Evolutionary conservation across 2,329 filamentous ascomycete genomes (phyloP), one percentile per base, ranked within the genome.

Genomic region (Emmonsiellopsis sp.): DNA sequence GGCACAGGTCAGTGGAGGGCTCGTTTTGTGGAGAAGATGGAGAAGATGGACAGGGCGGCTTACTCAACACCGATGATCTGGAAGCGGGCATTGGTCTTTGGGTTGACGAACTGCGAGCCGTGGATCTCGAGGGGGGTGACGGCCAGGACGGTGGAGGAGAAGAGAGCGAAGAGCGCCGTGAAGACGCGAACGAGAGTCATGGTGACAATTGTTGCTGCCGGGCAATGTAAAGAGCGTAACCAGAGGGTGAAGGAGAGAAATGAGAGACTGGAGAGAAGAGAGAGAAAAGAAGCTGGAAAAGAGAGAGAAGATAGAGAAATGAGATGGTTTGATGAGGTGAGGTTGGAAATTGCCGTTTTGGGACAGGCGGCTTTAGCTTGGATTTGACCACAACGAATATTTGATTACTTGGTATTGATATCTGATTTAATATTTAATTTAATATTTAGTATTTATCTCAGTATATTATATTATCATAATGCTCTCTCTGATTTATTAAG

Each of bases 31-130:
- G 16, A n/a, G 38, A 15, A 31, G n/a, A 32, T 45, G 8, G 11
- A 41, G 16, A 11, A 13, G 6, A 44, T 31, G n/a, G 26, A 11
- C 20, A 10, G 7, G 35, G 15, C 11, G 8, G 10, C 40, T 66
- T 71, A 79, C 73, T 83, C 82, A 55, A 84, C 79, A 65, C 81
- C 81, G 55, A 84, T 71, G 55, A 85, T 77, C 70, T 82, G 77
- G 67, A 84, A 78, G 47, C 82, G 77, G 59, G 80, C 76, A 53
- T 76, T 75, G 15, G 78, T 81, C 52, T 77, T 71, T 37, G 74
- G 75, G 65, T 83, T 78, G 61, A 85, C 74, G 67, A 85, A 84
- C 65, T 84, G 77, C 66, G 80, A 78, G 55, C 80, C 79, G 53
- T 76, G 65, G 50, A 84, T 76, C 54, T 76, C 74, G 53, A 84